Percentiles rank a stretch among this genome's conserved stretches.
Evolutionary conservation across 345 rosid genomes (phyloP).

Genomic region (Durio zibethinus): DNA sequence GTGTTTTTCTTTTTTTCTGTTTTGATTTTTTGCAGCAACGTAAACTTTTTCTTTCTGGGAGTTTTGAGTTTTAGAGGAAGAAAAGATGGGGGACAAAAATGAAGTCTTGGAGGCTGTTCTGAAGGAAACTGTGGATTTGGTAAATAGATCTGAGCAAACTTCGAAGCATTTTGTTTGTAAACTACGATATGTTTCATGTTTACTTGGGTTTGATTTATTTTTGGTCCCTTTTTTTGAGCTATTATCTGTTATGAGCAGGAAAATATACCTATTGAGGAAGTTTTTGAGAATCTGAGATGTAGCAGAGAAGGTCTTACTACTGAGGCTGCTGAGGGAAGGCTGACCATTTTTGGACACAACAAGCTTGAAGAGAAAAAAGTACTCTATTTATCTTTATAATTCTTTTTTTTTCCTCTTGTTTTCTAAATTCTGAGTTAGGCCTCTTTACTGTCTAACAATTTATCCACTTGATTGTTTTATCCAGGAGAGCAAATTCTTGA

Average conservation of each 20-base stretch:
- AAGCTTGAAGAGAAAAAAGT: conserved; percentile 96
- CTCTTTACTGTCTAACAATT: conserved; percentile 15
- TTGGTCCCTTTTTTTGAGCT: not conserved
- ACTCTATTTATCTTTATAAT: not conserved
- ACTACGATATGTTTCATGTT: conserved; percentile 5
- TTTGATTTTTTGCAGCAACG: not conserved
- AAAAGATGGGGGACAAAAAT: conserved; percentile 58
- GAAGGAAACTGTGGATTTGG: conserved; percentile 99
- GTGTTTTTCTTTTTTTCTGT: not conserved
- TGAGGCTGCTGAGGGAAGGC: conserved; percentile 84
- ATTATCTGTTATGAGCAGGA: conserved; percentile 49
- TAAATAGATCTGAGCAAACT: conserved; percentile 64
- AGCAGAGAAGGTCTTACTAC: conserved; percentile 82
- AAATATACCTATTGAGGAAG: conserved; percentile 96
- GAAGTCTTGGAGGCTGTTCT: conserved; percentile 89
- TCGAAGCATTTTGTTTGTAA: conserved; percentile 22
- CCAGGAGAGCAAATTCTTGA: conserved; percentile 90
- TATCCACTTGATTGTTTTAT: not conserved
- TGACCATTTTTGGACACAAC: conserved; percentile 87
- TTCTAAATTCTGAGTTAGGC: conserved; percentile 6
- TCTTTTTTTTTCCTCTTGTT: not conserved
- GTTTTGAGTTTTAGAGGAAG: conserved; percentile 15
- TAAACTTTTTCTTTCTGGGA: conserved; percentile 14
- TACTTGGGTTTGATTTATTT: not conserved
- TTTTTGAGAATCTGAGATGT: conserved; percentile 94